These are phyloP conservation scores for Galerina marginata DNA, from an alignment of 768 basidiomycete genomes.

Conservation along the genomic window DNA sequence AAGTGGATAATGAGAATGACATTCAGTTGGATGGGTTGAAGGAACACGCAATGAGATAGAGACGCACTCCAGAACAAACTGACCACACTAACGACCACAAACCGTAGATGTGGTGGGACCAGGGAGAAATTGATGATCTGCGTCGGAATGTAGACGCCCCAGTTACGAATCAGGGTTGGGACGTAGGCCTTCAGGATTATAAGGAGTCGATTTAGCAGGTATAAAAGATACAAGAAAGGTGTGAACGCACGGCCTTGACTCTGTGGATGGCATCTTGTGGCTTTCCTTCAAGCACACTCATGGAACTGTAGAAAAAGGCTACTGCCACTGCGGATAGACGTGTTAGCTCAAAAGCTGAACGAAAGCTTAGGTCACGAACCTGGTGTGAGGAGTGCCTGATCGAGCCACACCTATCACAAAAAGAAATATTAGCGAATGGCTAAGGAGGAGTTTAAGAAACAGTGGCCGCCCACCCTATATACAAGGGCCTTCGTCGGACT, in stretches of 20 bases:
- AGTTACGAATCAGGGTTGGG: constrained; percentile 78
- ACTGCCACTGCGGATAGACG: constrained; percentile 41
- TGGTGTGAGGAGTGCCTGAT: constrained; percentile 82
- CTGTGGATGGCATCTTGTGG: constrained; percentile 52
- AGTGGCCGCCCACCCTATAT: constrained; percentile 57
- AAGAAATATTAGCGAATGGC: not conserved
- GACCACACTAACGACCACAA: constrained; percentile 75
- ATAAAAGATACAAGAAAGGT: not conserved
- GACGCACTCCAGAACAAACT: constrained; percentile 82
- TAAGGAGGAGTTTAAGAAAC: not conserved
- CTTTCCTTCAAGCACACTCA: constrained; percentile 84
- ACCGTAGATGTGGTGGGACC: constrained; percentile 78
- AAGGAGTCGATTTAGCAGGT: not conserved
- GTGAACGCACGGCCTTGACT: constrained; percentile 45
- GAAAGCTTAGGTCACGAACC: constrained; percentile 27
- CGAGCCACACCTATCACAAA: constrained; percentile 70
- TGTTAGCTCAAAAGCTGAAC: not conserved
- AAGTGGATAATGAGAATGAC: not conserved
- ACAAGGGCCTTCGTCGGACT: constrained; percentile 61
- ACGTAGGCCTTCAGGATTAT: constrained; percentile 58
- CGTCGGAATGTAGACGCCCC: constrained; percentile 78
- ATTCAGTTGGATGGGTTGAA: constrained; percentile 2
- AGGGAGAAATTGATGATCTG: constrained; percentile 82
- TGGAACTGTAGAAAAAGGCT: constrained; percentile 66
- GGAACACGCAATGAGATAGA: not conserved